Conservation (phyloP, 2,329 filamentous ascomycete species). For the Sordariomycetes sp. region DNA sequence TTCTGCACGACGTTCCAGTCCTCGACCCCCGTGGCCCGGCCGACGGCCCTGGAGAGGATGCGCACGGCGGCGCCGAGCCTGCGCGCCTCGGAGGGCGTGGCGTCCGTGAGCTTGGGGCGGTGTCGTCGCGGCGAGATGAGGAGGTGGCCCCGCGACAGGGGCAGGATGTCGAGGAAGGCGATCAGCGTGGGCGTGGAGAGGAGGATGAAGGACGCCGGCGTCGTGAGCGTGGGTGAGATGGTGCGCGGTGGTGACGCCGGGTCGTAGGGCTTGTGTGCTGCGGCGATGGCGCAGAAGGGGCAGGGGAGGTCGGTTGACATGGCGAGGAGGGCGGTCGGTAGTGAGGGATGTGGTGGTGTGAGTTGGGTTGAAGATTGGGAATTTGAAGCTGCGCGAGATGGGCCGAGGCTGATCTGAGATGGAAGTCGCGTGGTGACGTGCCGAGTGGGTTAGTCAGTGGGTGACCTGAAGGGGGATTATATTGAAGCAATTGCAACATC, state of each 20-base stretch:
- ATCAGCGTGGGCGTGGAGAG: conserved; percentile 70
- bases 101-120: conserved; percentile 66
- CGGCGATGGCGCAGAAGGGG: conserved; percentile 54
- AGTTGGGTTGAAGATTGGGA: too few species aligned
- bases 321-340: not conserved
- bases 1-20: conserved; percentile 99
- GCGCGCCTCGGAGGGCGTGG: conserved; percentile 51
- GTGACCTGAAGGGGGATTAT: too few species aligned
- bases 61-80: conserved; percentile 62
- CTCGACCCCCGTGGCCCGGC: conserved; percentile 56
- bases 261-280: conserved; percentile 36
- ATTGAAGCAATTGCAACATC: too few species aligned
- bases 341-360: not conserved
- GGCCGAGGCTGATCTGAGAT: not conserved
- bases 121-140: conserved; percentile 73
- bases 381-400: not conserved
- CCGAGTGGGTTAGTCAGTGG: too few species aligned
- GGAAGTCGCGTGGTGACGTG: too few species aligned
- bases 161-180: conserved; percentile 90
- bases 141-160: conserved; percentile 74
- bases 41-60: conserved; percentile 62
- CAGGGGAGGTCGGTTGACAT: conserved; percentile 24
- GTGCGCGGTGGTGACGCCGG: conserved; percentile 31
- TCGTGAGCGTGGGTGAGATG: conserved; percentile 21
- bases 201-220: conserved; percentile 52